Evolutionary conservation across 2,329 filamentous ascomycete species (phyloP).

Genomic region (Coleophoma eucalyptorum): DNA sequence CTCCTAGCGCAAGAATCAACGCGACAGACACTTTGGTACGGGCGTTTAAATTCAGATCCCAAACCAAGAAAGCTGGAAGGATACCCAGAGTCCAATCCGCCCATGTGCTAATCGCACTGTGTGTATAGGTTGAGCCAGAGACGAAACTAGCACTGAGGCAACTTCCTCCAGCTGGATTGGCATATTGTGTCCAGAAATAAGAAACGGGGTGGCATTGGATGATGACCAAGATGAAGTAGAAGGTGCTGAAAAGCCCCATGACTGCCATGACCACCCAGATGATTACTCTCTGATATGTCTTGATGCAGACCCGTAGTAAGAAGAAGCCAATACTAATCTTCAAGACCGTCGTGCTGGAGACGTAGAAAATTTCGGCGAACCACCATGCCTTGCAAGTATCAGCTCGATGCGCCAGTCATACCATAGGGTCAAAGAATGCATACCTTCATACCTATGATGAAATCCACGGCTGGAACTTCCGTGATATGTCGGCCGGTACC

Average conservation of each 20-base stretch:
- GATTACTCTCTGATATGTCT: slow-evolving; percentile 21
- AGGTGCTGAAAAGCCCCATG: slow-evolving; percentile 26
- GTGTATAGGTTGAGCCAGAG: slow-evolving; percentile 29
- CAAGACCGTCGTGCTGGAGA: slow-evolving; percentile 32
- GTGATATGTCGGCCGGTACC: slow-evolving; percentile 13
- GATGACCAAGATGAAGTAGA: slow-evolving; percentile 33
- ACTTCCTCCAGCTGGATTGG: slow-evolving; percentile 16
- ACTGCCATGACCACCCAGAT: slow-evolving; percentile 27
- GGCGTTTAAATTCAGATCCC: too few species aligned
- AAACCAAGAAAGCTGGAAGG: slow-evolving; percentile 28
- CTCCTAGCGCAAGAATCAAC: too few species aligned
- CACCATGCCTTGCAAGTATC: slow-evolving; percentile 15
- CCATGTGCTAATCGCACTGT: slow-evolving; percentile 30
- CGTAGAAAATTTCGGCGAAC: slow-evolving; percentile 27
- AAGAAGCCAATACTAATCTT: slow-evolving; percentile 33
- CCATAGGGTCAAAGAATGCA: background rate
- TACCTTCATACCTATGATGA: slow-evolving; percentile 14
- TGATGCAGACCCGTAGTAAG: slow-evolving; percentile 30
- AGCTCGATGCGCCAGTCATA: background rate
- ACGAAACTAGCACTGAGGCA: slow-evolving; percentile 25
- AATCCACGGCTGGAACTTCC: slow-evolving; percentile 2
- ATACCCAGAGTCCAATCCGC: slow-evolving; percentile 35
- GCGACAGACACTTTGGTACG: too few species aligned
- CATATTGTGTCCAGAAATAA: slow-evolving; percentile 32
- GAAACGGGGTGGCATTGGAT: slow-evolving; percentile 31